phyloP scores from a whole-genome alignment of 1,139 yeast species.

The Yarrowia galli region DNA sequence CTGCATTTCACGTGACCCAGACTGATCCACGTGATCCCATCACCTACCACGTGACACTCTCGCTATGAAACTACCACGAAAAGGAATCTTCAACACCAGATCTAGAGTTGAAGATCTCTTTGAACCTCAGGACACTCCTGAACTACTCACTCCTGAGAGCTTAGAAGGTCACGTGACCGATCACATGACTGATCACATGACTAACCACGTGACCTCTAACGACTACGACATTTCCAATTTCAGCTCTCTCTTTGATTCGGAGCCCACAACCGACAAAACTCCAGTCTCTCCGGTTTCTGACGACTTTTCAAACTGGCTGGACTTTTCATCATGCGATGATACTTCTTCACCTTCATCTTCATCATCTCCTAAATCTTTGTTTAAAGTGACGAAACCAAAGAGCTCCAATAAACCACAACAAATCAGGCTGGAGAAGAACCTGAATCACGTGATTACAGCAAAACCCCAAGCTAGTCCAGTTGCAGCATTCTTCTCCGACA shows the following conservation, averaged over 20 bases:
- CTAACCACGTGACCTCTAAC: neutral
- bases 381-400: neutral
- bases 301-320: conserved; percentile 4
- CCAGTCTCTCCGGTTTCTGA: neutral
- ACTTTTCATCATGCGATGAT: neutral
- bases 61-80: neutral
- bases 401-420: neutral
- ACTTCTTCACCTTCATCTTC: too few species aligned
- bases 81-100: neutral
- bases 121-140: too few species aligned
- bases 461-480: neutral
- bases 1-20: neutral
- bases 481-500: neutral
- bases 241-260: neutral
- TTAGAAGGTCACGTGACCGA: neutral
- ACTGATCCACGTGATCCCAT: too few species aligned
- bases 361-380: neutral
- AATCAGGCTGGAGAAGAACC: neutral
- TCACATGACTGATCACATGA: too few species aligned
- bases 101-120: neutral
- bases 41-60: too few species aligned
- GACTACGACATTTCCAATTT: neutral
- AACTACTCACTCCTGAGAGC: neutral
- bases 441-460: neutral
- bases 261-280: neutral